phyloP scores from a whole-genome alignment of 2,329 filamentous ascomycete genomes.

The Cladosporium oxysporum region DNA sequence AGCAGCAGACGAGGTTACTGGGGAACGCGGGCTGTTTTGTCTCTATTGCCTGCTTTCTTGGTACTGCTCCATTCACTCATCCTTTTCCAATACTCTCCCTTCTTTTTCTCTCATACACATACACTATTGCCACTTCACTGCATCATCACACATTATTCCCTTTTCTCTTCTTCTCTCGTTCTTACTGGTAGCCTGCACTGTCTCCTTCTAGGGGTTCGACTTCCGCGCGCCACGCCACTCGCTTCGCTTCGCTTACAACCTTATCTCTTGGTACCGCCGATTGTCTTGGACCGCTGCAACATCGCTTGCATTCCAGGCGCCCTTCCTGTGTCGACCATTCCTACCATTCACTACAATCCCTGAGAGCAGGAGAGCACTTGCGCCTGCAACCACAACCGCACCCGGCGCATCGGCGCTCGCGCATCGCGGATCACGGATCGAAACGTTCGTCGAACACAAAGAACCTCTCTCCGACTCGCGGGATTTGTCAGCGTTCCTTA shows the following conservation, averaged over 20 bases:
- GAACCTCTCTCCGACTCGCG: not conserved
- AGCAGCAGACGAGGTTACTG: conserved; percentile 5
- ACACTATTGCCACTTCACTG: not conserved
- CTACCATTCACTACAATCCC: not conserved
- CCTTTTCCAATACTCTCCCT: not conserved
- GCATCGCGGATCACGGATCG: not conserved
- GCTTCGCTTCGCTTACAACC: conserved; percentile 15
- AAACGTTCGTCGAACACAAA: not conserved
- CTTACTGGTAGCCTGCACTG: not conserved
- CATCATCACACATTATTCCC: not conserved
- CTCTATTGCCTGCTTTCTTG: conserved; percentile 1
- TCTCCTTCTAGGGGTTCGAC: not conserved
- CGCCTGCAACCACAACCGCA: not conserved
- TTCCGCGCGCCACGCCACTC: conserved; percentile 7
- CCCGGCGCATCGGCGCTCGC: conserved; percentile 9
- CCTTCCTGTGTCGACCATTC: not conserved
- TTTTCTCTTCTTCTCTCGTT: not conserved
- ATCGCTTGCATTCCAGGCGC: not conserved
- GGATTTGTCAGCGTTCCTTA: conserved; percentile 5
- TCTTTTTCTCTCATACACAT: not conserved
- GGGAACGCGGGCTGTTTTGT: conserved; percentile 9
- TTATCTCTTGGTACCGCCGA: conserved; percentile 14
- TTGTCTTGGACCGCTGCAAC: conserved; percentile 7
- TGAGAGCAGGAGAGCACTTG: not conserved
- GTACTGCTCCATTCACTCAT: not conserved